These are phyloP conservation scores for Arachnomyces sp. DNA, from an alignment of 2,329 filamentous ascomycete species.

Conservation along the genomic window DNA sequence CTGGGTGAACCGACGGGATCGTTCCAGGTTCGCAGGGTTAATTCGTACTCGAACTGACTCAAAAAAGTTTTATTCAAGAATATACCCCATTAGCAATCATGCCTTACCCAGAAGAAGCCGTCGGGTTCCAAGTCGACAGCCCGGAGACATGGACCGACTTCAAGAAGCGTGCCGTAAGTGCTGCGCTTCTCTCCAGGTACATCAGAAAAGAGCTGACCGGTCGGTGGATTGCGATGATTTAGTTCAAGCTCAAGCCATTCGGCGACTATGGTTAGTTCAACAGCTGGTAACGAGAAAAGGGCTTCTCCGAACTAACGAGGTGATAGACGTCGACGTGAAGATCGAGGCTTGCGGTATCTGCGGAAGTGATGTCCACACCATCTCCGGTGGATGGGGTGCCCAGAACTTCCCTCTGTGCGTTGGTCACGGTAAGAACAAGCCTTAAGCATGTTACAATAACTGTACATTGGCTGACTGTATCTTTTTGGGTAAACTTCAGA, in stretches of 20 bases:
- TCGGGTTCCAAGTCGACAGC: constrained; percentile 49
- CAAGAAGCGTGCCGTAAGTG: constrained; percentile 47
- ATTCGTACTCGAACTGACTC: too few species aligned
- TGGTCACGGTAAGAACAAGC: constrained; percentile 37
- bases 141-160: constrained; percentile 59
- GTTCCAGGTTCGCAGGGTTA: too few species aligned
- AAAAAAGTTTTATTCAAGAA: too few species aligned
- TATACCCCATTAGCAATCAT: constrained; percentile 17
- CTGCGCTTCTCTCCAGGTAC: background rate
- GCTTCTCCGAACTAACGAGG: constrained; percentile 1
- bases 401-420: constrained; percentile 46
- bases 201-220: constrained; percentile 1
- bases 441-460: background rate
- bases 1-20: too few species aligned
- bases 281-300: background rate
- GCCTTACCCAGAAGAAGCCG: constrained; percentile 40
- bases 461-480: background rate
- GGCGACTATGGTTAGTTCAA: constrained; percentile 54
- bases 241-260: constrained; percentile 79
- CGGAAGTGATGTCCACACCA: constrained; percentile 64
- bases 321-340: constrained; percentile 71
- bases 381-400: constrained; percentile 50
- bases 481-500: constrained; percentile 40
- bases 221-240: constrained; percentile 9
- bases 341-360: constrained; percentile 74